Percentiles rank a stretch among this genome's conserved stretches.
Conservation (phyloP, 148 eudicot genomes). For the Rhododendron ferrugineum region DNA sequence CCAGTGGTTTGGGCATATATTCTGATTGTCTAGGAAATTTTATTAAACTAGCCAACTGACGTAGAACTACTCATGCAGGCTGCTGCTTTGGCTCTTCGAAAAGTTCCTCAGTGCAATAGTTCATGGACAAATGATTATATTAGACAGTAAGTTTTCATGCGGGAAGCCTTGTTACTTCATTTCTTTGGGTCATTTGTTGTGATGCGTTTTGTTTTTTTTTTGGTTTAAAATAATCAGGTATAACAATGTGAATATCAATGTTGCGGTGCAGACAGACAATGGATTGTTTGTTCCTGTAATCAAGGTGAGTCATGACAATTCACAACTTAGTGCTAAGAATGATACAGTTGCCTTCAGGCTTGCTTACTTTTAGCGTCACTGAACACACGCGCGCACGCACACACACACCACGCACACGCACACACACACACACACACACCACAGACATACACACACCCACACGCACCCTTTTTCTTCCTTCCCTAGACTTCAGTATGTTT, state of each 20-base stretch:
- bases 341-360: neutral
- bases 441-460: too few relatives aligned
- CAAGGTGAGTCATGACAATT: conserved; percentile 43
- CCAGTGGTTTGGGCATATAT: neutral
- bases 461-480: too few relatives aligned
- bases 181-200: neutral
- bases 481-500: neutral
- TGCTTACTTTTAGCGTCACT: neutral
- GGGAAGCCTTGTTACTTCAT: neutral
- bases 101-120: conserved; percentile 94
- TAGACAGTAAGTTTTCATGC: conserved; percentile 63
- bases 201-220: conserved; percentile 3
- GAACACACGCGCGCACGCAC: neutral
- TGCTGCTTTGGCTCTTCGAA: conserved; percentile 93
- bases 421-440: neutral
- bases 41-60: neutral
- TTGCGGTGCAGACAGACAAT: conserved; percentile 97
- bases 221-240: conserved; percentile 35
- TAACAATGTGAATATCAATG: conserved; percentile 78
- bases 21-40: neutral
- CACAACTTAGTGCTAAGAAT: neutral
- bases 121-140: conserved; percentile 92
- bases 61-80: conserved; percentile 44
- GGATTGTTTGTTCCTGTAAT: conserved; percentile 88
- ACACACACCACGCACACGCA: too few relatives aligned